phyloP scores from a whole-genome alignment of 129 eudicot genomes.

The Tanacetum coccineum region DNA sequence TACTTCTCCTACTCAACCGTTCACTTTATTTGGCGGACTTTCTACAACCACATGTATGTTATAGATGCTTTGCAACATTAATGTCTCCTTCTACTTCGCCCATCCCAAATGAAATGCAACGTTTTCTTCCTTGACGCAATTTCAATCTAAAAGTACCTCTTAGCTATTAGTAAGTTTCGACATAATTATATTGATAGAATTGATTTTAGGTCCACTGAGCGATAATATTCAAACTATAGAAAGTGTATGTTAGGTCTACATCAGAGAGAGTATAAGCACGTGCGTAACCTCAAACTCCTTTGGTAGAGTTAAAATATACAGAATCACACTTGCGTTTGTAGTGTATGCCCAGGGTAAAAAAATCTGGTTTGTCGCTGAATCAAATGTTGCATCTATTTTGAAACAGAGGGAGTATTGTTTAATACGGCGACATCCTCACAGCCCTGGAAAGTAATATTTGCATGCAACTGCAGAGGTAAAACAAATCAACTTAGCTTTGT shows the following conservation, averaged over 20 bases:
- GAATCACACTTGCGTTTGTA: too few relatives aligned
- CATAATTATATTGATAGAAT: background rate
- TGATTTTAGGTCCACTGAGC: background rate
- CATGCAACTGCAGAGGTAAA: conserved; percentile 16
- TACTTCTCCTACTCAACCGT: conserved; percentile 76
- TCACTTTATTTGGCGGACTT: conserved; percentile 71
- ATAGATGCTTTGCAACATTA: conserved; percentile 7
- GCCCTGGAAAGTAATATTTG: conserved; percentile 8
- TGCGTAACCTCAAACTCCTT: background rate
- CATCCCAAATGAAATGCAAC: conserved; percentile 10
- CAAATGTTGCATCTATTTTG: conserved; percentile 7
- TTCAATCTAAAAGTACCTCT: background rate
- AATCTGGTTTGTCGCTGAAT: conserved; percentile 3
- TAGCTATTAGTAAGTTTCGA: conserved; percentile 10
- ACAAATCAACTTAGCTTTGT: background rate
- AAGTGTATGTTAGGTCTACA: background rate
- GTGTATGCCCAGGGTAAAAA: background rate
- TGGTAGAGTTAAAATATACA: background rate
- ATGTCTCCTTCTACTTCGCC: conserved; percentile 6
- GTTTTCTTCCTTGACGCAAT: background rate
- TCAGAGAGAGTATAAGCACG: background rate
- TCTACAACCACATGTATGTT: conserved; percentile 84
- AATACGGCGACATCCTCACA: conserved; percentile 7
- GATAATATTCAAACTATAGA: background rate
- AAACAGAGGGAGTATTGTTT: conserved; percentile 10